Base-by-base conservation (phyloP, 2,329 filamentous ascomycete species). In the Penicillium digitatum region DNA sequence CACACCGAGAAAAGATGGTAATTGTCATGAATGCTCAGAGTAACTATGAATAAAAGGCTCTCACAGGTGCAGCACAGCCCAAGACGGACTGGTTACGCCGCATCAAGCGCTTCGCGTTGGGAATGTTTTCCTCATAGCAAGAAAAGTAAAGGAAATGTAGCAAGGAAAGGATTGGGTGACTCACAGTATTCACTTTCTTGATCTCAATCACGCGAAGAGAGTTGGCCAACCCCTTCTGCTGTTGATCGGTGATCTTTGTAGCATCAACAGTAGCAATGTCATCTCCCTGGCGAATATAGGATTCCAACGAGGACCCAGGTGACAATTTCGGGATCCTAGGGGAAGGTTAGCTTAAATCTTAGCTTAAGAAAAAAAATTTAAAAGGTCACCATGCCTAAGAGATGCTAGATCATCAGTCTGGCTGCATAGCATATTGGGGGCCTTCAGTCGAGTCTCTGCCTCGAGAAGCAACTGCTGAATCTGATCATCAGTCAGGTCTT, bases 41-140 rank as follows among this genome's bases (percentile, higher is more conserved):
- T 87, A 87, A 87, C 84, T 87, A 87, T 87, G 88, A 89, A 79
- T 75, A 71, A 73, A 76, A 78, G 75, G 65, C 76, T 85, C 81
- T 87, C 85, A 87, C 81, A 79, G 85, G 82, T 82, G 87, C 84
- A 79, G 82, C 79, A 79, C 82, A 82, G 78, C 82, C 88, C 89
- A 94, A 88, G 81, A 93, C 88, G 89, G 83, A 81, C 81, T 81
- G 80, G 75, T 71, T 71, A 78, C 79, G 85, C 85, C 82, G 85
- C 87, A 81, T 91, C 88, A 87, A 88, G 82, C 64, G 72, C 72
- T 70, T 59, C 72, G 74, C 75, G 74, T 82, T 86, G 83, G 85
- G 83, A 85, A 79, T 81, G 79, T 81, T 87, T 88, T 92, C 88
- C 84, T 93, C 89, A 90, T 84, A 72, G 76, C 76, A 74, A 67